Base-by-base conservation (phyloP, 2,329 filamentous ascomycete genomes). In the Trichoderma atrobrunneum region DNA sequence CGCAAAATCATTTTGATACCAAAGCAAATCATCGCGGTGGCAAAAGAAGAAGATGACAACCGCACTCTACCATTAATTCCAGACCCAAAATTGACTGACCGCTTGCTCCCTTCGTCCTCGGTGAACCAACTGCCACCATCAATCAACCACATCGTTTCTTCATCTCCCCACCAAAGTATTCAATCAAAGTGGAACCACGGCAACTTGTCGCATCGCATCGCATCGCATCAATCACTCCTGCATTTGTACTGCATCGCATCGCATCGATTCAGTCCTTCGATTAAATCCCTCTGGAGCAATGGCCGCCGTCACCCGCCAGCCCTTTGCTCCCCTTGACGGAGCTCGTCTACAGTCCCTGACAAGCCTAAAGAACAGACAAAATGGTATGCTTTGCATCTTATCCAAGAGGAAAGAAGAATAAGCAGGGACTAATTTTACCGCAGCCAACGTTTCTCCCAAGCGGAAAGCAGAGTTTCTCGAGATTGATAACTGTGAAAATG, bases 281-380 rank as follows among this genome's bases (percentile, higher is more conserved):
- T 21, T 32, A 3, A 51, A 51, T 30, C 28, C 56, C 8, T 32
- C 28, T 16, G 26, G 78, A 77, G 32, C 32, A 51, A 90, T 90
- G 87, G 86, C 88, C 79, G 81, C 87, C 76, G 76, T 87, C 74
- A 83, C 85, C 74, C 89, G 92, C 78, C 91, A 93, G 82, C 92
- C 92, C 7, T 94, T 95, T 81, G 92, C 90, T 79, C 91, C 91
- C 63, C 85, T 95, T 70, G 89, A 93, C 79, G 87, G 86, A 76
- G 84, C 90, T 71, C 89, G 93, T 76, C 85, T 95, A 30, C 91
- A 93, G 81, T 89, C 85, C 75, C 84, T 95, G 77, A 91, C 90
- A 30, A 93, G 90, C 82, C 83, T 91, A 65, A 95, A 94, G 85
- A 95, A 95, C 81, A 87, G 90, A 81, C 92, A 95, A 79, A 91